phyloP scores from a whole-genome alignment of 306 rosid species.

The Calophaca sinica region DNA sequence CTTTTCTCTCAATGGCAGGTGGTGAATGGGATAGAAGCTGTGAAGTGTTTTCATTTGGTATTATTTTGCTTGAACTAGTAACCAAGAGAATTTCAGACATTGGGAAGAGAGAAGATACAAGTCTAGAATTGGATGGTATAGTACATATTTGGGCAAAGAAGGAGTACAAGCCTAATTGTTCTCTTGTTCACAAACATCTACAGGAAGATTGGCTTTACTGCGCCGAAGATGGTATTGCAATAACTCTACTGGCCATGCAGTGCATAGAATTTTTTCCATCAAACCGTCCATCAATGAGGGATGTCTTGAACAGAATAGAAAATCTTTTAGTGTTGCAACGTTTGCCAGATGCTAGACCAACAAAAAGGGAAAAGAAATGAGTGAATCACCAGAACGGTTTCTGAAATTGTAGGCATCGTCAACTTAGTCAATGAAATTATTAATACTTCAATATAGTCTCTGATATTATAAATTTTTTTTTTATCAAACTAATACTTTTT shows the following conservation, averaged over 20 bases:
- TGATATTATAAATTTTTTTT: too few relatives aligned
- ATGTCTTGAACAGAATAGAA: conserved; percentile 37
- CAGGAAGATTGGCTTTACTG: conserved; percentile 64
- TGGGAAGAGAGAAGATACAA: not conserved
- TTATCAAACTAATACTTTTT: too few relatives aligned
- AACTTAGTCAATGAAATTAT: too few relatives aligned
- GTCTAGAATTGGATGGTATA: conserved; percentile 36
- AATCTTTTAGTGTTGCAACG: conserved; percentile 37
- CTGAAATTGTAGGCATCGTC: too few relatives aligned
- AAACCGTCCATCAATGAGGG: conserved; percentile 47
- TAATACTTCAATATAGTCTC: too few relatives aligned
- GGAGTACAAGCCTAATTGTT: conserved; percentile 59
- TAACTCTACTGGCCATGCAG: conserved; percentile 55
- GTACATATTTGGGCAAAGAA: conserved; percentile 71
- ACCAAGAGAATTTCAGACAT: conserved; percentile 52
- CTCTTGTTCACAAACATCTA: conserved; percentile 60
- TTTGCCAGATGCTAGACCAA: conserved; percentile 42
- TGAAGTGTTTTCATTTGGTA: conserved; percentile 66
- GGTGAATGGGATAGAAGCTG: conserved; percentile 55
- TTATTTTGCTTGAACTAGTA: conserved; percentile 60
- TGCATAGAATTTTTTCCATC: conserved; percentile 54
- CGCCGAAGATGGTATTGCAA: conserved; percentile 55
- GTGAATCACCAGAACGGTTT: too few relatives aligned
- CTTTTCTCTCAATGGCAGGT: conserved; percentile 39
- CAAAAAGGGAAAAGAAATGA: conserved; percentile 41